Conservation (phyloP, 306 rosid genomes). For the Hippophae gyantsensis region DNA sequence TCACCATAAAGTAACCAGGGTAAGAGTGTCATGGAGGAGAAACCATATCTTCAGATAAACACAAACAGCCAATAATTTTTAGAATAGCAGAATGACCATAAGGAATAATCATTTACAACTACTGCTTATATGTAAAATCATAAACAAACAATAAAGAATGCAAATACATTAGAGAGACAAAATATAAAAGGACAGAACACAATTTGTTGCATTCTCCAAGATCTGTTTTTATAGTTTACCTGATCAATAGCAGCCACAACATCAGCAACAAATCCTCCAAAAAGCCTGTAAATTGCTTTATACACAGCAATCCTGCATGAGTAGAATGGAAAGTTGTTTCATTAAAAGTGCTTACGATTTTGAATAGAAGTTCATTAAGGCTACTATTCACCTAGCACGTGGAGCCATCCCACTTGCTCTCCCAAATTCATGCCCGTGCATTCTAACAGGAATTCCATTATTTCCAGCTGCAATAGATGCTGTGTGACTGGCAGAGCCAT, state of each 20-base stretch:
- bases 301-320: conserved; percentile 90
- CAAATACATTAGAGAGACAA: background rate
- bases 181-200: background rate
- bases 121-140: background rate
- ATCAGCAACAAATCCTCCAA: conserved; percentile 96
- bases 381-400: conserved; percentile 74
- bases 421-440: conserved; percentile 95
- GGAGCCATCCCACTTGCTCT: conserved; percentile 99
- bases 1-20: no score
- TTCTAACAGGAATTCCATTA: conserved; percentile 92
- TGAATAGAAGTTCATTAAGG: conserved; percentile 8
- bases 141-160: background rate
- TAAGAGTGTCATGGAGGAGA: no score
- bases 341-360: conserved; percentile 19
- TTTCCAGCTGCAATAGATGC: conserved; percentile 99
- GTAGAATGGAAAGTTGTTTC: conserved; percentile 15
- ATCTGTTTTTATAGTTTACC: conserved; percentile 35
- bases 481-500: conserved; percentile 59
- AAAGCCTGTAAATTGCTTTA: conserved; percentile 90
- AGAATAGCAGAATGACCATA: no score
- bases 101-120: no score
- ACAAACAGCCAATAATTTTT: no score
- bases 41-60: no score
- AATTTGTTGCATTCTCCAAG: conserved; percentile 2
- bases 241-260: conserved; percentile 99